phyloP scores from a whole-genome alignment of 345 rosid genomes.

The Lepidium aucheri region DNA sequence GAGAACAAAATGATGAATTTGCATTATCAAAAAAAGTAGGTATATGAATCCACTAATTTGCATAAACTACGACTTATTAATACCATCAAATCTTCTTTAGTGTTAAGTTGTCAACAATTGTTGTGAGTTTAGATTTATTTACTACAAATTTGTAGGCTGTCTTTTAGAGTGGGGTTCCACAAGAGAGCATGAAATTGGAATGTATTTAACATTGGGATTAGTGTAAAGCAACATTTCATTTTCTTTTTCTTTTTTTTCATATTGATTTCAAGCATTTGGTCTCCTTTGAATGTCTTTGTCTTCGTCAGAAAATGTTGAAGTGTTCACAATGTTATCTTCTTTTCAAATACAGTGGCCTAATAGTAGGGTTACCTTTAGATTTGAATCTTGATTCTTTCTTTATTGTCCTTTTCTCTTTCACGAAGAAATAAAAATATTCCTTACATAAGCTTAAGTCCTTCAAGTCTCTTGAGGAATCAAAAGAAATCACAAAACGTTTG shows the following conservation, averaged over 20 bases:
- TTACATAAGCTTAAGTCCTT: neutral
- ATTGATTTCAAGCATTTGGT: slow-evolving; percentile 17
- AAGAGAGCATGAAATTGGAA: neutral
- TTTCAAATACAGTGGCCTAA: neutral
- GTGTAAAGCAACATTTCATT: slow-evolving; percentile 19
- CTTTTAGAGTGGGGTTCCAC: slow-evolving; percentile 15
- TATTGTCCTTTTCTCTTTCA: slow-evolving; percentile 1
- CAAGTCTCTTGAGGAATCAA: neutral
- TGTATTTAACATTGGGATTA: slow-evolving; percentile 27
- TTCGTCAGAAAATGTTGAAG: slow-evolving; percentile 6
- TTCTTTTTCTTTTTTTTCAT: neutral
- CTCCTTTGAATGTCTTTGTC: slow-evolving; percentile 30
- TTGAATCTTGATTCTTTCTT: slow-evolving; percentile 14
- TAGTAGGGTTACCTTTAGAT: slow-evolving; percentile 5
- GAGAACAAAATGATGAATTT: neutral
- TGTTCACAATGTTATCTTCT: slow-evolving; percentile 7
- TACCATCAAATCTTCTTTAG: neutral
- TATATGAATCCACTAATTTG: neutral
- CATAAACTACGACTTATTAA: neutral
- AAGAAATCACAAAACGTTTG: neutral
- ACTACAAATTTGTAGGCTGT: neutral
- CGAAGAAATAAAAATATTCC: slow-evolving; percentile 10
- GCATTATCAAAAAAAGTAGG: neutral
- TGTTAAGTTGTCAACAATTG: neutral
- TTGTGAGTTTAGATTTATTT: neutral